Conservation (phyloP, 192 early-diverging fungal species). For the Umbelopsis ramanniana region DNA sequence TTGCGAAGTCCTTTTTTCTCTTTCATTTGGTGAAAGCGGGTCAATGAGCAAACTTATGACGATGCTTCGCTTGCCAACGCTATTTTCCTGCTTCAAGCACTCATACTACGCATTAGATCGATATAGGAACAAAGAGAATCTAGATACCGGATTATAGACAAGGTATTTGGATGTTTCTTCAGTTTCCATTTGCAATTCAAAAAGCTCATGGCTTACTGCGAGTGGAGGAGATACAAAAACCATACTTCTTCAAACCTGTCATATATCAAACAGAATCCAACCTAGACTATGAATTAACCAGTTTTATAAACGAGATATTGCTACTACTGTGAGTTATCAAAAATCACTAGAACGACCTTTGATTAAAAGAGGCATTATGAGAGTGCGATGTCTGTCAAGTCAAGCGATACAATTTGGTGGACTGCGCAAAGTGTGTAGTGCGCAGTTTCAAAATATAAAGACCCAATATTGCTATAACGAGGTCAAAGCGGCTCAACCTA, state of each 20-base stretch:
- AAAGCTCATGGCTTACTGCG: background rate
- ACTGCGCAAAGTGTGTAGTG: background rate
- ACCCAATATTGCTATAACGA: background rate
- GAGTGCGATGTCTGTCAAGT: background rate
- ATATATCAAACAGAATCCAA: background rate
- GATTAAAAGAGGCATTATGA: too few relatives aligned
- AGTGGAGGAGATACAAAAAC: background rate
- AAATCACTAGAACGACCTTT: too few relatives aligned
- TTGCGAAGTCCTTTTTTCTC: too few relatives aligned
- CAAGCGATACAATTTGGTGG: background rate
- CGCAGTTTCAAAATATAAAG: conserved; percentile 17
- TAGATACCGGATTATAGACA: background rate
- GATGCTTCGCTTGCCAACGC: too few relatives aligned
- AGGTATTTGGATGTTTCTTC: background rate
- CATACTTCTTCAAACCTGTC: background rate
- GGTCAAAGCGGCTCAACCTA: background rate
- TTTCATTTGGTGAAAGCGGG: too few relatives aligned
- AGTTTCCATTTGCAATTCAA: background rate
- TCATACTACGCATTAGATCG: too few relatives aligned
- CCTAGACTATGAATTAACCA: background rate
- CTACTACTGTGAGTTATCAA: too few relatives aligned
- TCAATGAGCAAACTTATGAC: too few relatives aligned
- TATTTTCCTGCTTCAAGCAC: too few relatives aligned
- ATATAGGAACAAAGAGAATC: background rate
- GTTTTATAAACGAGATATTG: too few relatives aligned